Base-by-base conservation (phyloP, 129 eudicot species). In the Smallanthus sonchifolius region DNA sequence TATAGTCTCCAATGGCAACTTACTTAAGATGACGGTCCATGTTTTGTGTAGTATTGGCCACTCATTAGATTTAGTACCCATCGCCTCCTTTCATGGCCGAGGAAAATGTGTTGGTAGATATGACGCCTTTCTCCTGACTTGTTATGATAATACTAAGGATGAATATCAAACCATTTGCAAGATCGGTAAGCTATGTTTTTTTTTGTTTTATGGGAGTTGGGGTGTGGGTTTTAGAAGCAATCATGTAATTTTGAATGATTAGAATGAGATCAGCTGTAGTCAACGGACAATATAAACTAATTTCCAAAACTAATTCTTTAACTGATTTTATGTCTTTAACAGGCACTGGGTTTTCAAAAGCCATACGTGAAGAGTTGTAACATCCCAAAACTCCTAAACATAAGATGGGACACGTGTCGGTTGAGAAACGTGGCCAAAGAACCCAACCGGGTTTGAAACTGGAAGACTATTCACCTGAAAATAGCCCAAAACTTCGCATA, bases 281-380 rank as follows among this genome's bases (percentile, higher is more conserved):
- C 11, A 7, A 2, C 3, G 10, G 45, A 42, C 45, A 7, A n/a
- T 10, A 2, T 9, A 42, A 42, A 42, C 11, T 42, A 11, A 42
- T 42, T 42, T 42, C 13, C 8, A 11, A 30, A 54, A 52, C n/a
- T n/a, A n/a, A n/a, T n/a, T n/a, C n/a, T 44, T 55, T 55, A 5
- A 32, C 36, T 30, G 64, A 11, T 67, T 24, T 74, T 42, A 35
- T 48, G 37, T 55, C 6, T 15, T 78, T 65, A 37, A 16, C 72
- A 90, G 98, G 96, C 49, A 89, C 98, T 37, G 98, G 98, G 59
- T 92, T 92, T 90, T 73, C 96, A n/a, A 96, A 92, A 71, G 82
- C 74, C 61, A 55, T 80, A 84, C 95, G 89, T 54, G 95, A 92
- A 75, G 89, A 89, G 72, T n/a, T n/a, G n/a, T n/a, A n/a, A n/a